Evolutionary conservation across 2,329 filamentous ascomycete species (phyloP).

Genomic region (Claviceps sp.): DNA sequence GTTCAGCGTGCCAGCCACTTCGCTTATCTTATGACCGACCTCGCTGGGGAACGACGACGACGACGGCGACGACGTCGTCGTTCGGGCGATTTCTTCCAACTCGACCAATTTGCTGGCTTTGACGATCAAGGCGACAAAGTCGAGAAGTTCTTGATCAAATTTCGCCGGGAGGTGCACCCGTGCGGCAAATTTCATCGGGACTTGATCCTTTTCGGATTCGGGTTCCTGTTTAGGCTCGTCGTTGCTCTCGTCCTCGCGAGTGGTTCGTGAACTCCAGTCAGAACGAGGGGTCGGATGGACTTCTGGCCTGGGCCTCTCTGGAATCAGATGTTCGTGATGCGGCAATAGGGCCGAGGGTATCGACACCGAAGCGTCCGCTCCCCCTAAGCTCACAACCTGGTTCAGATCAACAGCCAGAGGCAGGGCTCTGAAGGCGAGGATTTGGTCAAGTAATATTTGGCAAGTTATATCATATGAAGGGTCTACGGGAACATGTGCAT

Average conservation of each 20-base stretch:
- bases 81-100: not conserved
- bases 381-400: conserved; percentile 1
- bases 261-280: not conserved
- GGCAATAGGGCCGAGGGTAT: conserved; percentile 3
- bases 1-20: conserved; percentile 1
- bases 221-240: not conserved
- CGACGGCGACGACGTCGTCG: not conserved
- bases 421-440: conserved; percentile 3
- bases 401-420: not conserved
- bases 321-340: conserved; percentile 6
- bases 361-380: conserved; percentile 1
- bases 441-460: not conserved
- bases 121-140: conserved; percentile 4
- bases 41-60: not conserved
- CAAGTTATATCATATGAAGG: conserved; percentile 1
- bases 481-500: conserved; percentile 1
- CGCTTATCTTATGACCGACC: conserved; percentile 1
- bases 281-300: not conserved
- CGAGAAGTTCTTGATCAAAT: conserved; percentile 5
- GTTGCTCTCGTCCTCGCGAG: not conserved
- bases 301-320: not conserved
- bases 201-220: not conserved
- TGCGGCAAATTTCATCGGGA: not conserved
- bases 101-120: conserved; percentile 6
- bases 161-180: conserved; percentile 1